Conservation (phyloP, 2,329 filamentous ascomycete genomes). For the Colletotrichum cuscutae region DNA sequence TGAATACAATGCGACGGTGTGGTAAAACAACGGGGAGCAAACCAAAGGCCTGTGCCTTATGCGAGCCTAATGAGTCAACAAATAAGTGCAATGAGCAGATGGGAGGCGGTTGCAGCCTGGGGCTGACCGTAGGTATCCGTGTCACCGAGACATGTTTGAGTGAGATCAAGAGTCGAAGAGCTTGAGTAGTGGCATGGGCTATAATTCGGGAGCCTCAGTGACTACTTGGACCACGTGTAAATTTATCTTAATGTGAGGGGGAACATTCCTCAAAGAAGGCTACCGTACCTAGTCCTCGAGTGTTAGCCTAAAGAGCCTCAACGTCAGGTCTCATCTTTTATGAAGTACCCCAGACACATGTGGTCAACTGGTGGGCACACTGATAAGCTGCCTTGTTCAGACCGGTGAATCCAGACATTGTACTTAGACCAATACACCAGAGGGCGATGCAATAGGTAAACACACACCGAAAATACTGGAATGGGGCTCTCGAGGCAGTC, state of each 20-base stretch:
- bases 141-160: background rate
- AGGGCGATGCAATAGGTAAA: too few relatives aligned
- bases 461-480: constrained; percentile 1
- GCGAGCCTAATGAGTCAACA: background rate
- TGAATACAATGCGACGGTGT: background rate
- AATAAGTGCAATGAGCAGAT: background rate
- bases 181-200: background rate
- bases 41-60: background rate
- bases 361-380: too few relatives aligned
- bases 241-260: too few relatives aligned
- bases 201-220: background rate
- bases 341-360: too few relatives aligned
- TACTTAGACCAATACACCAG: too few relatives aligned
- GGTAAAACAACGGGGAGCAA: background rate
- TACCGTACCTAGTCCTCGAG: too few relatives aligned
- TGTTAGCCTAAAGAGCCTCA: background rate
- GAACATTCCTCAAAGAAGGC: too few relatives aligned
- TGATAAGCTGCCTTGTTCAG: background rate
- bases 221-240: too few relatives aligned
- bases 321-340: too few relatives aligned
- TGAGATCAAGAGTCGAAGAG: background rate
- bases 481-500: background rate
- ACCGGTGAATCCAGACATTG: background rate
- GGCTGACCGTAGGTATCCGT: background rate
- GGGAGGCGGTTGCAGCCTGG: background rate